Conservation (phyloP, 148 eudicot genomes). For the Chenopodium quinoa region DNA sequence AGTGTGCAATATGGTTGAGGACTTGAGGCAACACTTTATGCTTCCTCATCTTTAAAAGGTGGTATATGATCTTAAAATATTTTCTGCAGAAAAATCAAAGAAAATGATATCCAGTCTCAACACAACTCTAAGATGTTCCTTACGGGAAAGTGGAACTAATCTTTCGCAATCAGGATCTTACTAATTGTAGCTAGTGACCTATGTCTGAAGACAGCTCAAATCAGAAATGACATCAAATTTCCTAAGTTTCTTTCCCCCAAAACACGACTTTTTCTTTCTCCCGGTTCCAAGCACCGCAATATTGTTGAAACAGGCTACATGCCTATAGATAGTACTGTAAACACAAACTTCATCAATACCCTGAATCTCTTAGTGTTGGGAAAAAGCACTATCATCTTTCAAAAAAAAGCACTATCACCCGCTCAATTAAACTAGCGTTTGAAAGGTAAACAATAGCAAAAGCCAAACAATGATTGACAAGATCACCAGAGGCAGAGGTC, state of each 20-base stretch:
- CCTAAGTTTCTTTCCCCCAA: background rate
- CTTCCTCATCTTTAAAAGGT: constrained; percentile 1
- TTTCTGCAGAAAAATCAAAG: background rate
- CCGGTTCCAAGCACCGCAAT: background rate
- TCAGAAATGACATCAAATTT: background rate
- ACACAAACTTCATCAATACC: background rate
- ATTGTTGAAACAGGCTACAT: background rate
- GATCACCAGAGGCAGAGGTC: background rate
- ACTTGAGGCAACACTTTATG: background rate
- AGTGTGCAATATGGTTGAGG: background rate
- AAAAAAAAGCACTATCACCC: background rate
- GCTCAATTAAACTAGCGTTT: background rate
- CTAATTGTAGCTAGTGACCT: background rate
- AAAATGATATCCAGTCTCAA: background rate
- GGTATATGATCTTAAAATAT: background rate
- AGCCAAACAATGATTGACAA: background rate
- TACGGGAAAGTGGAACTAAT: background rate
- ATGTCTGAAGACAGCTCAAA: background rate
- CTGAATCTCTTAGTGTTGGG: background rate
- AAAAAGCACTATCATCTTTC: background rate
- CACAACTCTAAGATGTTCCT: background rate
- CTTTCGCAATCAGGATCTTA: background rate
- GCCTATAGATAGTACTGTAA: background rate
- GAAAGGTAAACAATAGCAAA: background rate
- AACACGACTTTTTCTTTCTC: background rate